Evolutionary conservation across 345 rosid genomes (phyloP).

Genomic region (Lepidium africanum): DNA sequence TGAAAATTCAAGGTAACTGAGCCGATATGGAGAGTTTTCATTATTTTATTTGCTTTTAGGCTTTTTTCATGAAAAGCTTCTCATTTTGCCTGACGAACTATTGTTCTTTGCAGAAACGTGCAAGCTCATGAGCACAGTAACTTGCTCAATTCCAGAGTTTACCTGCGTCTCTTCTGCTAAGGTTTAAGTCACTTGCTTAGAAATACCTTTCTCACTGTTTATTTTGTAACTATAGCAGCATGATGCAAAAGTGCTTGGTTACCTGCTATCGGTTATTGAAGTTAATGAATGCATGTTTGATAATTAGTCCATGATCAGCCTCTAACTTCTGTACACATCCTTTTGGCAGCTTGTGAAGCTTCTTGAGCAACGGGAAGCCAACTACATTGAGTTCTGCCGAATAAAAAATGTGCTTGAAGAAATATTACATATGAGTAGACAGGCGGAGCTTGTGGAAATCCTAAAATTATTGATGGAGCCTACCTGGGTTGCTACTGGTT

Average conservation of each 20-base stretch:
- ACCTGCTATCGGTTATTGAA: not conserved
- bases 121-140: constrained; percentile 72
- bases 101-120: constrained; percentile 55
- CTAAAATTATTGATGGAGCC: constrained; percentile 81
- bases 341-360: constrained; percentile 87
- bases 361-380: constrained; percentile 87
- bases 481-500: constrained; percentile 90
- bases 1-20: constrained; percentile 68
- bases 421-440: constrained; percentile 60
- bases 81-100: not conserved
- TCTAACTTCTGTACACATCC: constrained; percentile 14
- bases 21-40: not conserved
- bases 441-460: constrained; percentile 57
- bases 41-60: not conserved
- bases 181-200: constrained; percentile 39
- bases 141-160: constrained; percentile 85
- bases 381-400: constrained; percentile 88
- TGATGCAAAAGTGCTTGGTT: not conserved
- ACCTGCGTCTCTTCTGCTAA: constrained; percentile 84
- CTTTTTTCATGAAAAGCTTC: not conserved
- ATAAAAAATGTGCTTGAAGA: constrained; percentile 81
- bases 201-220: not conserved
- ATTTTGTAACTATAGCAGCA: not conserved
- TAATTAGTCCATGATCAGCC: not conserved
- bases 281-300: not conserved